A percentile compares a stretch with the other conserved stretches of the same genome.
Evolutionary conservation across 2,329 filamentous ascomycete genomes (phyloP).

Genomic region (Diatrype stigma): DNA sequence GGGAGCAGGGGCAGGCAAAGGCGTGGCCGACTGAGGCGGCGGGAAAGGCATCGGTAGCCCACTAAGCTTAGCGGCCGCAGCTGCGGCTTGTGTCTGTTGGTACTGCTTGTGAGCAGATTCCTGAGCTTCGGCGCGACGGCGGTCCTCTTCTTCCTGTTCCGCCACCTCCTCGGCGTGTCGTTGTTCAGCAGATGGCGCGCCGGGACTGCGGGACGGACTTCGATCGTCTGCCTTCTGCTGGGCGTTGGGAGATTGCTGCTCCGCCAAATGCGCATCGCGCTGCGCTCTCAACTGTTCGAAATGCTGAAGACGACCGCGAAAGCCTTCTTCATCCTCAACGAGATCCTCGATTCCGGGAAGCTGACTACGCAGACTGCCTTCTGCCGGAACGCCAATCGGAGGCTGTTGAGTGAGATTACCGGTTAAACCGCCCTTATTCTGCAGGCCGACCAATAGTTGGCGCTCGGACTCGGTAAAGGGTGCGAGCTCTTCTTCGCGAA

Average conservation of each 20-base stretch:
- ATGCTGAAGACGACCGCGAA: constrained; percentile 71
- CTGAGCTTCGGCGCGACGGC: constrained; percentile 13
- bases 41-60: constrained; percentile 75
- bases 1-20: constrained; percentile 82
- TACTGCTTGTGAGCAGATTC: constrained; percentile 52
- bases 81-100: constrained; percentile 49
- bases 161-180: constrained; percentile 9
- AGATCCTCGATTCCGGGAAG: constrained; percentile 50
- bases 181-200: constrained; percentile 5
- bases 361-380: constrained; percentile 38
- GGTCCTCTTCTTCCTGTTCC: constrained; percentile 10
- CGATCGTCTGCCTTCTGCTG: constrained; percentile 15
- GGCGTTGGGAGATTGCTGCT: constrained; percentile 22
- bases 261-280: constrained; percentile 54
- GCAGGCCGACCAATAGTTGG: constrained; percentile 45
- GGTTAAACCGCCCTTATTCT: constrained; percentile 26
- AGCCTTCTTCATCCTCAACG: constrained; percentile 52
- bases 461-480: constrained; percentile 55
- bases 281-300: constrained; percentile 77
- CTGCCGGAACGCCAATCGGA: constrained; percentile 34
- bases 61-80: constrained; percentile 53
- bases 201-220: constrained; percentile 6
- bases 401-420: constrained; percentile 33
- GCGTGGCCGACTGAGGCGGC: constrained; percentile 70
- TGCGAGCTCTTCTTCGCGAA: constrained; percentile 71